Evolutionary conservation across 805 yeast species (phyloP), one percentile per base, ranked within the genome.

Genomic region (Nakazawaea holstii): DNA sequence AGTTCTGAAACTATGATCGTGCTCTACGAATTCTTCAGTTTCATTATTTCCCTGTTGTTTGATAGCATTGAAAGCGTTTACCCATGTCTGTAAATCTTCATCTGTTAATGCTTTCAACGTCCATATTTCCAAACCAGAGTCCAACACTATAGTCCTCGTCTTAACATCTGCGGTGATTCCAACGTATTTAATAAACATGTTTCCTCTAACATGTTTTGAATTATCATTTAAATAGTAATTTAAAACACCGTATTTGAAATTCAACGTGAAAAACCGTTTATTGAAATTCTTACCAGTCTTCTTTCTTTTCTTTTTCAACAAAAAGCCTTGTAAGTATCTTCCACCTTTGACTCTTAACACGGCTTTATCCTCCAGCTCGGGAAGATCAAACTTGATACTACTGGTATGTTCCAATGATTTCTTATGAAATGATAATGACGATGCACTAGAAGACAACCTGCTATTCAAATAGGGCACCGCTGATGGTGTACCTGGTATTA

Each of bases 71-170:
- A 91, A 76, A 1, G 96, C 95, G 45, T 80, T 74, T 11, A 85
- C 77, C 99, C 99, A 94, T 6, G 77, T 72, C 32, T 80, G 76
- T 75, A 89, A 94, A 53, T 86, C 91, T 6, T 73, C 70, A 9
- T 66, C 64, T 48, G 73, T 79, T 41, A 72, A 67, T 0, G 97
- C 87, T 56, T 86, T 87, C 51, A 92, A 70, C 35, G 80, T 81
- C 98, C 98, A 92, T 8, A 87, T 82, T 61, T 92, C 98, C 80
- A 92, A 82, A 2, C 98, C 98, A 0, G 97, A 89, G 62, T 94
- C 97, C 49, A 94, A 76, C 40, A 84, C 81, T 38, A 94, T 81
- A 57, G 87, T 84, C 45, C 78, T 67, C 24, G 79, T 77, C 49
- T 77, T 76, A 26, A 79, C 72, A 56, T 84, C 84, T 0, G 95